Evolutionary conservation across 129 eudicot species (phyloP).

Genomic region (Saposhnikovia divaricata): DNA sequence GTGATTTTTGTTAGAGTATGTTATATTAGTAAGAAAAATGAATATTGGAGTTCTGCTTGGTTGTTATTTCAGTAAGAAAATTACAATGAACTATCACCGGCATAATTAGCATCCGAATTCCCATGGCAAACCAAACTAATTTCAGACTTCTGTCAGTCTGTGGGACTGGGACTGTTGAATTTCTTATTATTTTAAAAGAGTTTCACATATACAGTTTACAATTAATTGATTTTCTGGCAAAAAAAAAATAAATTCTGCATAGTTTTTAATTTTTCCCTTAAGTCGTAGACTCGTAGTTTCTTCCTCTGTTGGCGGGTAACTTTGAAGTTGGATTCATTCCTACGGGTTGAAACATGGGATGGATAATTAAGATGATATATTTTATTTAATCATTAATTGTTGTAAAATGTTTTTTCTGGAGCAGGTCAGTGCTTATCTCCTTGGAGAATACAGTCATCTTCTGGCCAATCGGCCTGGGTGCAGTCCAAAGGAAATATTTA

Average conservation of each 20-base stretch:
- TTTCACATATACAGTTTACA: not conserved
- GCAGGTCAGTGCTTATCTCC: slow-evolving; percentile 95
- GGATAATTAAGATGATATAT: not conserved
- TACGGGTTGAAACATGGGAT: not conserved
- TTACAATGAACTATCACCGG: too few species aligned
- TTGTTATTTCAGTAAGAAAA: too few species aligned
- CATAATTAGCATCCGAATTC: not conserved
- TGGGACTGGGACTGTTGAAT: not conserved
- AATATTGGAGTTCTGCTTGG: not conserved
- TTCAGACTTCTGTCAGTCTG: not conserved
- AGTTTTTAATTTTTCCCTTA: not conserved
- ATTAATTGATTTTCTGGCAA: not conserved
- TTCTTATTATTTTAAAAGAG: not conserved
- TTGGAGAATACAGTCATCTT: slow-evolving; percentile 98
- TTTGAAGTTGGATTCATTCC: not conserved
- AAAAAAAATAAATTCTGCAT: too few species aligned
- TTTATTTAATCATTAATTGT: not conserved
- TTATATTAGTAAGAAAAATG: not conserved
- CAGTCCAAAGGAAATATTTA: slow-evolving; percentile 81
- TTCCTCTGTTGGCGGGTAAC: not conserved
- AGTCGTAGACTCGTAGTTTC: not conserved
- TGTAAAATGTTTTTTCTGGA: slow-evolving; percentile 13
- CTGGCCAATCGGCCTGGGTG: slow-evolving; percentile 93
- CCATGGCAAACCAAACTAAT: not conserved
- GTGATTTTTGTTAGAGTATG: not conserved